These are phyloP conservation scores for Chaetomidium leptoderma DNA, from an alignment of 495 filamentous ascomycete genomes.

Conservation along the genomic window DNA sequence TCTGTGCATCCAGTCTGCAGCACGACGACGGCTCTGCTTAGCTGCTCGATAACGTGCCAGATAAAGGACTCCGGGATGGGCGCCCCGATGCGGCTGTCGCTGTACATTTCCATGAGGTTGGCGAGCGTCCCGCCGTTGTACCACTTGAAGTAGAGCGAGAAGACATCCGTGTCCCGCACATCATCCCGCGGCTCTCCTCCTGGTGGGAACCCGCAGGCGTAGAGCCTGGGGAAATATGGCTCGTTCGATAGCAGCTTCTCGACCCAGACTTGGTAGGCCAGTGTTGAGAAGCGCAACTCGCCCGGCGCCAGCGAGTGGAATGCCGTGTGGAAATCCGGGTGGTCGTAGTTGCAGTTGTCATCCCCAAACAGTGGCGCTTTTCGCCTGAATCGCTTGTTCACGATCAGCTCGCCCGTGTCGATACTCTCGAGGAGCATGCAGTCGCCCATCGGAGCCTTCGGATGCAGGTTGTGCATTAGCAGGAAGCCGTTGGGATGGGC, in stretches of 20 bases:
- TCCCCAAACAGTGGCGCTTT: neutral
- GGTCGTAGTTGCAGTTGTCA: neutral
- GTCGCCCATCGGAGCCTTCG: neutral
- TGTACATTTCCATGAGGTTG: constrained; percentile 13
- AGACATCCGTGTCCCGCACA: neutral
- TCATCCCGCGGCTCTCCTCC: no score
- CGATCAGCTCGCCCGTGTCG: neutral
- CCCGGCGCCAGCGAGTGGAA: neutral
- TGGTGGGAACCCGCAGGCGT: constrained; percentile 3
- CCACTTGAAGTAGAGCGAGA: constrained; percentile 16
- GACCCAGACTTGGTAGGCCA: neutral
- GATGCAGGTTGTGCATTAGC: constrained; percentile 4
- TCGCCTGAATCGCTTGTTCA: constrained; percentile 8
- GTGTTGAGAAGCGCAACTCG: constrained; percentile 13
- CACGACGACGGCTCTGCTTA: constrained; percentile 11
- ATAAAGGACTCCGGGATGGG: constrained; percentile 16
- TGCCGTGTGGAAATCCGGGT: neutral
- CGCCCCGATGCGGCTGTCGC: neutral
- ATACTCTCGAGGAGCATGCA: constrained; percentile 7
- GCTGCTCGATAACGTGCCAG: constrained; percentile 21
- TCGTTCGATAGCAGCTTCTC: constrained; percentile 6
- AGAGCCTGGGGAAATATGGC: constrained; percentile 11
- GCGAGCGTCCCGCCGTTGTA: constrained; percentile 16
- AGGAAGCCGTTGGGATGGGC: constrained; percentile 9
- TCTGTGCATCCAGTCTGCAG: constrained; percentile 8